Base-by-base conservation (phyloP, 2,329 filamentous ascomycete genomes). In the Pseudogymnoascus sp. region DNA sequence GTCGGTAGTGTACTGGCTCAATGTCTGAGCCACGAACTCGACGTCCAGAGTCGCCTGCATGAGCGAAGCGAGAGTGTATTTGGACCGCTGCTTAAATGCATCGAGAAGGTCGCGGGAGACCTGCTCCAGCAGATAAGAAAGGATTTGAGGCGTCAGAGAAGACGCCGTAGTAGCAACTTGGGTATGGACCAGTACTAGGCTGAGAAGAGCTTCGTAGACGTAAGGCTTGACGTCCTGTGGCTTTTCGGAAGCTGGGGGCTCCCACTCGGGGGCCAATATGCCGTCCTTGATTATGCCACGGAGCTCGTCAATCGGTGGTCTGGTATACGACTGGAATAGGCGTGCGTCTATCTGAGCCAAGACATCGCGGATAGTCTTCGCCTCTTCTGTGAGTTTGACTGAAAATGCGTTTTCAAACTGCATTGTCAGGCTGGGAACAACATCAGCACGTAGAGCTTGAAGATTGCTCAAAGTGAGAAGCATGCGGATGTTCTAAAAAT, bases 11-110 rank as follows among this genome's bases (percentile, higher is more conserved):
- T 95, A 99, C 67, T 92, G 87, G 63, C 85, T 89, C 35, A 99
- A 81, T 4, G 93, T 97, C 77, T 99, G 94, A 0, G 92, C 90
- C 62, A 97, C 87, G 71, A 99, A 97, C 74, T 99, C 94, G 1
- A 97, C 92, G 70, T 99, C 94, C 1, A 99, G 84, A 0, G 94
- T 99, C 1, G 95, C 95, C 75, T 99, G 95, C 87, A 97, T 96
- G 58, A 99, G 83, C 6, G 89, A 87, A 4, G 88, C 80, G 0
- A 99, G 85, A 1, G 86, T 82, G 75, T 94, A 97, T 18, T 79
- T 79, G 30, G 68, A 74, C 6, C 87, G 85, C 36, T 79, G 72
- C 73, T 82, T 79, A 79, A 97, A 96, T 0, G 90, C 87, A 28
- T 87, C 83, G 14, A 97, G 85, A n/a, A 97, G 85, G 64, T 92